phyloP scores from a whole-genome alignment of 129 eudicot genomes.

The Lactuca saligna region DNA sequence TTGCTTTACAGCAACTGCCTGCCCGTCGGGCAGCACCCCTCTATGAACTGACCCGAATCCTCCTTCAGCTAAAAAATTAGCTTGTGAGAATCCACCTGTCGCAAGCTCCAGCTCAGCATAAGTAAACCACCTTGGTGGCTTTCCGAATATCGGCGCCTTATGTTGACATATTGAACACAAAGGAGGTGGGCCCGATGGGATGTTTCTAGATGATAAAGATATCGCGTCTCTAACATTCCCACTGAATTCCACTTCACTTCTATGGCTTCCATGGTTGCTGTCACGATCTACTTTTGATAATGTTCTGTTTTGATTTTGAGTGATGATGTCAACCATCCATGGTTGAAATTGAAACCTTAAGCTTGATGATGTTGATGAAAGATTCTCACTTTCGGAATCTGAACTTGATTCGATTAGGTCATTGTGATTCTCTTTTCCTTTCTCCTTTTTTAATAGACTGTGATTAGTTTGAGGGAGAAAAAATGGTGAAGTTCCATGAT shows the following conservation, averaged over 20 bases:
- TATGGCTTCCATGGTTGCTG: slow-evolving; percentile 53
- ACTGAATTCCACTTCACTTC: slow-evolving; percentile 58
- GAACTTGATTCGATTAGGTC: slow-evolving; percentile 60
- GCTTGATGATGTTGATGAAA: slow-evolving; percentile 70
- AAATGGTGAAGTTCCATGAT: slow-evolving; percentile 94
- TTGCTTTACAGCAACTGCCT: slow-evolving; percentile 91
- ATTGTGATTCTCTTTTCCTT: slow-evolving; percentile 35
- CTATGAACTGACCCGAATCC: slow-evolving; percentile 96
- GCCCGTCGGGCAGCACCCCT: slow-evolving; percentile 97
- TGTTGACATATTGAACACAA: slow-evolving; percentile 96
- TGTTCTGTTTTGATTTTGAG: slow-evolving; percentile 37
- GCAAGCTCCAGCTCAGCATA: slow-evolving; percentile 95
- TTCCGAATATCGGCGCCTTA: slow-evolving; percentile 95
- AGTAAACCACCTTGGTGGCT: slow-evolving; percentile 92
- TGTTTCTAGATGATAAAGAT: slow-evolving; percentile 65
- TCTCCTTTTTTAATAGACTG: slow-evolving; percentile 38
- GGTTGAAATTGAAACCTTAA: slow-evolving; percentile 84
- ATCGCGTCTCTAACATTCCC: slow-evolving; percentile 87
- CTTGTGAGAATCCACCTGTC: slow-evolving; percentile 89
- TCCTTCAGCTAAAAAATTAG: slow-evolving; percentile 97
- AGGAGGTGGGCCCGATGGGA: slow-evolving; percentile 89
- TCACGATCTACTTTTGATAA: slow-evolving; percentile 62
- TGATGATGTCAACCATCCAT: slow-evolving; percentile 64
- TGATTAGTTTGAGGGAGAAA: slow-evolving; percentile 34
- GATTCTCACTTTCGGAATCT: slow-evolving; percentile 69